Conservation (phyloP, 352 stramenopile species). For the Nothophytophthora sp. region DNA sequence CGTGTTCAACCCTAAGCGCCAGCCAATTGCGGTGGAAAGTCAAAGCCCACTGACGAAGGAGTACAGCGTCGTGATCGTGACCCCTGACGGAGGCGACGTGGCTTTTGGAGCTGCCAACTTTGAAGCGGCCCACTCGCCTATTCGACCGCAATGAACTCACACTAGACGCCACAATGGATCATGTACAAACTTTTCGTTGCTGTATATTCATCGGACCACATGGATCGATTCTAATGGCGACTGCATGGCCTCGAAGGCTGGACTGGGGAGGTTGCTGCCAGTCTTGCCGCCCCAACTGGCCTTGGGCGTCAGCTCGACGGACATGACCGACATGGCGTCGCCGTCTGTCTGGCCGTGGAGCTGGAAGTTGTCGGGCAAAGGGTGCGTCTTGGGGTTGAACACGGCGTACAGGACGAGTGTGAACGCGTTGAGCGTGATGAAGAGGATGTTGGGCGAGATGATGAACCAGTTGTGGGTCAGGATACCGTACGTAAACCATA, state of each 20-base stretch:
- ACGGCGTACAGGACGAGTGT: constrained; percentile 22
- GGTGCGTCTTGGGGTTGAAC: constrained; percentile 31
- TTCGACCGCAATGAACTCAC: background rate
- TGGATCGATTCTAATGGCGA: constrained; percentile 30
- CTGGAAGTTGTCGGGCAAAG: constrained; percentile 24
- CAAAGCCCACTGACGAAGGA: constrained; percentile 3
- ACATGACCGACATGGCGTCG: background rate
- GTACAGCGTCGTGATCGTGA: background rate
- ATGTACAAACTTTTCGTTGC: too few relatives aligned
- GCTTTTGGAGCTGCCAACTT: constrained; percentile 1
- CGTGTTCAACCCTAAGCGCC: constrained; percentile 25
- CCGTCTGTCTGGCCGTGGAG: background rate
- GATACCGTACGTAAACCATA: constrained; percentile 36
- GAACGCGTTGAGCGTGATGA: constrained; percentile 28
- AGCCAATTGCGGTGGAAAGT: background rate
- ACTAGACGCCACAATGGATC: background rate
- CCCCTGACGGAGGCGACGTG: background rate
- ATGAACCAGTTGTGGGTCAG: constrained; percentile 37
- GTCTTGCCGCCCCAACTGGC: constrained; percentile 9
- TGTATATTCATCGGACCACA: background rate
- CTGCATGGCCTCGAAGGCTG: constrained; percentile 21
- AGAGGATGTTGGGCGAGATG: constrained; percentile 28
- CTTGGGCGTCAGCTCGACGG: constrained; percentile 5
- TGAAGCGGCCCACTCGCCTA: background rate
- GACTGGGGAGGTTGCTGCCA: constrained; percentile 19